phyloP scores from a whole-genome alignment of 495 filamentous ascomycete genomes.

The Aspergillus baeticus region DNA sequence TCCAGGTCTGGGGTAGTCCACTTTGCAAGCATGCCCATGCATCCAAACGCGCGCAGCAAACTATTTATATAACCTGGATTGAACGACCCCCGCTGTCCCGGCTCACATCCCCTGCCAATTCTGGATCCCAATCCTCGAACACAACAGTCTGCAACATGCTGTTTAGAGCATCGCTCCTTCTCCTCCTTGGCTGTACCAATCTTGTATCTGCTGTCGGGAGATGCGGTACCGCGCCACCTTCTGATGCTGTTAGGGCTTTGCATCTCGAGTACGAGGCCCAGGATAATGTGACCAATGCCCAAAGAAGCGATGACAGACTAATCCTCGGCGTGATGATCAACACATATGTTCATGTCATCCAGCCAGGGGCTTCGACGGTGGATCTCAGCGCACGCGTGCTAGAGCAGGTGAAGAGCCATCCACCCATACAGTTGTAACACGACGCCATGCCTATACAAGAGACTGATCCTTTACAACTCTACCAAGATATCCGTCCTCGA shows the following conservation, averaged over 20 bases:
- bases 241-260: not conserved
- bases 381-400: not conserved
- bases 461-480: not conserved
- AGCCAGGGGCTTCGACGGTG: not conserved
- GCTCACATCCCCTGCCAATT: not conserved
- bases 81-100: no score
- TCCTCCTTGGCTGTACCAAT: not conserved
- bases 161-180: not conserved
- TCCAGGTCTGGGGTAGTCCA: not conserved
- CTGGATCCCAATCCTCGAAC: not conserved
- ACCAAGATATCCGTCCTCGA: constrained; percentile 1
- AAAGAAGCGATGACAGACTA: not conserved
- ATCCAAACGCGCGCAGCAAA: not conserved
- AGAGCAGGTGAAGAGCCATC: not conserved
- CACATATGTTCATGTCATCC: constrained; percentile 3
- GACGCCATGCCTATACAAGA: not conserved
- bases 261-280: not conserved
- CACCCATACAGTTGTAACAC: no score
- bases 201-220: not conserved
- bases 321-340: not conserved
- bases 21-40: not conserved
- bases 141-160: not conserved
- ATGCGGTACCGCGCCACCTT: not conserved
- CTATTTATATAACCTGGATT: not conserved
- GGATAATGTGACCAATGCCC: not conserved